These are phyloP conservation scores for Xylaria venustula DNA, from an alignment of 495 filamentous ascomycete genomes.

Conservation along the genomic window DNA sequence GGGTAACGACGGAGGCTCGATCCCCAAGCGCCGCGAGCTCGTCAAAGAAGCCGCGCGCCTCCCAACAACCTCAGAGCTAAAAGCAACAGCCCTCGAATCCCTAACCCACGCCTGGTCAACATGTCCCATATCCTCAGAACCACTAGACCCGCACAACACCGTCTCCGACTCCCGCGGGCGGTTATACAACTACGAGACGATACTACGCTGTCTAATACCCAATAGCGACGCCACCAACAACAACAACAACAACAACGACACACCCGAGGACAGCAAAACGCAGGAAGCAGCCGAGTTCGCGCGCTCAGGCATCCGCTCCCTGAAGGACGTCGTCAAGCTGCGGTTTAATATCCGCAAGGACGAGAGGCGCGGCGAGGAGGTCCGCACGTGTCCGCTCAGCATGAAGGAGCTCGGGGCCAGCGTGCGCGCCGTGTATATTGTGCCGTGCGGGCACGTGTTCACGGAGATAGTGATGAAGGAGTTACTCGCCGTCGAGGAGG, in stretches of 20 bases:
- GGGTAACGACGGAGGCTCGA: constrained; percentile 92
- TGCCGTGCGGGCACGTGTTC: constrained; percentile 96
- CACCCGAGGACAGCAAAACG: constrained; percentile 29
- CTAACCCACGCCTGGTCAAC: constrained; percentile 82
- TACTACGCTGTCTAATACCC: constrained; percentile 77
- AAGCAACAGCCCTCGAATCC: constrained; percentile 79
- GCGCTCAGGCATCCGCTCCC: constrained; percentile 68
- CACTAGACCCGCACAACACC: constrained; percentile 63
- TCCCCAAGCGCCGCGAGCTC: constrained; percentile 92
- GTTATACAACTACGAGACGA: constrained; percentile 92
- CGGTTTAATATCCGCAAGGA: constrained; percentile 60
- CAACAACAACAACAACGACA: constrained; percentile 19
- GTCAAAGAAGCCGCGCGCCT: constrained; percentile 82
- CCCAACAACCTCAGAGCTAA: constrained; percentile 83
- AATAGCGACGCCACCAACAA: constrained; percentile 47
- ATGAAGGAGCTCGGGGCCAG: constrained; percentile 78
- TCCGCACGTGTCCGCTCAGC: constrained; percentile 85
- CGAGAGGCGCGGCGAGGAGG: constrained; percentile 47
- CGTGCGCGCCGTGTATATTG: constrained; percentile 81
- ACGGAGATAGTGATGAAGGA: constrained; percentile 80
- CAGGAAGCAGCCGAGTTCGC: constrained; percentile 53
- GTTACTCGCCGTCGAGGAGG: constrained; percentile 44
- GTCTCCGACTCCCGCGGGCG: constrained; percentile 84
- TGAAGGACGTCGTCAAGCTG: constrained; percentile 88
- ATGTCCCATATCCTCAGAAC: constrained; percentile 79